phyloP scores from a whole-genome alignment of 495 filamentous ascomycete genomes.

The Parmelia sp. region DNA sequence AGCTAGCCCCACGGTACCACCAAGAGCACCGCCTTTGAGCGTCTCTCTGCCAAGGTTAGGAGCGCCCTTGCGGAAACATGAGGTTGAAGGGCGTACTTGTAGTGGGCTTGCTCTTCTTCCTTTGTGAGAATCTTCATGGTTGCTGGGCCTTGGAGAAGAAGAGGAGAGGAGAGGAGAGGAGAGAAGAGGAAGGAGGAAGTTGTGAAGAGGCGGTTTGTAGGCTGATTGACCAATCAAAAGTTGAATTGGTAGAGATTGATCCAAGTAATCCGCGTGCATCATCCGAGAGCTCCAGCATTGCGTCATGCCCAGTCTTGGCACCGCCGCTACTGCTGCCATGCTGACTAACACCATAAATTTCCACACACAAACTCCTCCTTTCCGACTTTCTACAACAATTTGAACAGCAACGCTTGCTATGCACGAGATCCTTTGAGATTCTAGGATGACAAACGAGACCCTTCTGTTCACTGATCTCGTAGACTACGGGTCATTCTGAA shows the following conservation, averaged over 20 bases:
- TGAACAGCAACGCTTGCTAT: no score
- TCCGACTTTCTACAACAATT: no score
- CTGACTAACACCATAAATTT: no score
- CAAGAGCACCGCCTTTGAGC: constrained; percentile 68
- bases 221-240: not conserved
- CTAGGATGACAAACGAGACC: no score
- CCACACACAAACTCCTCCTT: no score
- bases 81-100: constrained; percentile 41
- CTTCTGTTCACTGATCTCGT: no score
- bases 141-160: constrained; percentile 2
- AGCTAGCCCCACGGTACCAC: constrained; percentile 58
- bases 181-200: not conserved
- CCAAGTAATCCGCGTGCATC: no score
- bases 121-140: constrained; percentile 92
- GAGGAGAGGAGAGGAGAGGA: not conserved
- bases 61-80: constrained; percentile 21
- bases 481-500: not conserved
- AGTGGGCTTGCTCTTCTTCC: constrained; percentile 74
- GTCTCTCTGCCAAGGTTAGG: constrained; percentile 55
- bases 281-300: no score
- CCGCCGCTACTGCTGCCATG: no score
- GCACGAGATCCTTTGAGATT: no score
- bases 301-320: no score
- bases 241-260: no score
- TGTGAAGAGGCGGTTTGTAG: not conserved